Base-by-base conservation (phyloP, 75 land plant genomes). In the Azolla pinnata region DNA sequence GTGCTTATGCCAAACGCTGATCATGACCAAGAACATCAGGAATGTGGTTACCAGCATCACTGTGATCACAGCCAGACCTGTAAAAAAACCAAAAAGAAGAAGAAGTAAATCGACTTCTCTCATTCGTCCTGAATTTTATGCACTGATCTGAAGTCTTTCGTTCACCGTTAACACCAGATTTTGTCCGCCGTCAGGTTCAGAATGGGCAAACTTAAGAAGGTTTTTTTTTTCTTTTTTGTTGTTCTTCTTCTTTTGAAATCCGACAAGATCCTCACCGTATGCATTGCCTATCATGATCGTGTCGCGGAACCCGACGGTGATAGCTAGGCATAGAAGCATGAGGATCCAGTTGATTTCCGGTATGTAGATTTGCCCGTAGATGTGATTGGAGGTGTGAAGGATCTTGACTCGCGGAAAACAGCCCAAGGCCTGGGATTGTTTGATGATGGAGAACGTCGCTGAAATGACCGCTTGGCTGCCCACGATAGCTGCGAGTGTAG, bases 381-480 rank as follows among this genome's bases (percentile, higher is more conserved):
- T 73, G 60, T 86, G 71, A 21, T 82, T 67, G 48, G 90, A 86
- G 1, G 90, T 86, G 68, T 83, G 90, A 30, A 86, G 75, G 18
- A 83, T 76, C 58, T 86, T 86, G 16, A 86, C 87, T 9, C 77
- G 59, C 18, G 90, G 90, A 61, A 86, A 86, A 54, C 87, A 86
- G 32, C 87, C 81, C 25, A 86, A 59, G 18, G 87, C 56, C 34
- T 75, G 59, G 54, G 82, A 80, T 47, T 86, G 90, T 17, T 86
- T 86, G 32, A 86, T 75, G 64, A 83, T 83, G 5, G 90, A 86
- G 53, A 86, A 86, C 16, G 90, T 86, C 17, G 84, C 90, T 24
- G 87, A 84, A 23, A 86, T 86, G 47, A 86, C 82, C 1, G 86
- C 86, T 64, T 86, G 90, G 72, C 86, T 86, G 59, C 87, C 90